Base-by-base conservation (phyloP, 805 yeast species). In the Kuraishia ogatae region DNA sequence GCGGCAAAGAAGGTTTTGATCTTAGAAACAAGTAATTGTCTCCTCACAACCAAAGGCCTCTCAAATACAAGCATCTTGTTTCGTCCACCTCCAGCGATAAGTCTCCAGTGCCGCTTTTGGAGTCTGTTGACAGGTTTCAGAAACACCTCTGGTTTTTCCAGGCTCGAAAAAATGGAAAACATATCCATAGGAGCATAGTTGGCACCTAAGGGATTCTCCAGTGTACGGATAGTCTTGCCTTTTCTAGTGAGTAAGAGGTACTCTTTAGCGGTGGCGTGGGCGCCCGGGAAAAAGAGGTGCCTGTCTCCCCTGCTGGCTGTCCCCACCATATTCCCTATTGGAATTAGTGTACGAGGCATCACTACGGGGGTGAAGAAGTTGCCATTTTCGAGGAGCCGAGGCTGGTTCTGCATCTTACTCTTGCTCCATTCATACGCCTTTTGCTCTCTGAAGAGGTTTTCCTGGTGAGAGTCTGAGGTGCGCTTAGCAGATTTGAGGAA, bases 401-500 rank as follows among this genome's bases (percentile, higher is more conserved):
- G 70, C n/a, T 69, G 61, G 11, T 56, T 54, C 19, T 66, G 62
- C 47, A 62, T 59, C 59, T 70, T 66, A 48, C 71, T 67, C 43
- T 61, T 70, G 48, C 80, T 73, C 79, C 82, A 80, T 54, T 81
- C 85, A 57, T 70, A 81, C 0, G 85, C 83, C 48, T 74, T 72
- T 46, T 70, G 62, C 51, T 77, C 78, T 43, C 82, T 73, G 61
- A 79, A 80, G 48, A 70, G 62, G 46, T 70, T 70, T 56, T 79
- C 80, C 43, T 75, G 76, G 35, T 70, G 71, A 20, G 59, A 51
- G 22, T 74, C 75, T 54, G 70, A 71, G 20, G 69, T 67, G 19
- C 64, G 63, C 56, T 79, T 78, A 2, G 83, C 78, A 6, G 70
- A 65, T 50, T 70, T 64, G 43, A 83, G 67, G 53, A 75, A 79